These are phyloP conservation scores for Exutisphaerella laricina DNA, from an alignment of 2,329 filamentous ascomycete species.

Conservation along the genomic window DNA sequence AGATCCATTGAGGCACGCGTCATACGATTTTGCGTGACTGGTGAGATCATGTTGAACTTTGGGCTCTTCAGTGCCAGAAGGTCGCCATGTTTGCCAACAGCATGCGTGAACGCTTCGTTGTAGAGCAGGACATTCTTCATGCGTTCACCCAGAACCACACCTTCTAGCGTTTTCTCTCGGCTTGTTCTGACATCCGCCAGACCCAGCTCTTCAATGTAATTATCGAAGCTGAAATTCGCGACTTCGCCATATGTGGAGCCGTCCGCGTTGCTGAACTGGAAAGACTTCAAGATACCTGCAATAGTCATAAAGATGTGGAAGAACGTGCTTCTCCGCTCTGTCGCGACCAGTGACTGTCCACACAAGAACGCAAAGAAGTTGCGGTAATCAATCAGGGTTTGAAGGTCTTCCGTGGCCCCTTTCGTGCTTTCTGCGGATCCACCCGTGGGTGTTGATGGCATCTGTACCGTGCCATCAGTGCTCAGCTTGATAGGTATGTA, in stretches of 20 bases:
- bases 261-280: conserved; percentile 57
- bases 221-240: conserved; percentile 59
- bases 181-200: conserved; percentile 76
- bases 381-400: conserved; percentile 54
- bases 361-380: conserved; percentile 60
- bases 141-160: conserved; percentile 78
- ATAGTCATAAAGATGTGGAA: conserved; percentile 59
- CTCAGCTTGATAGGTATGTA: conserved; percentile 55
- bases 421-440: conserved; percentile 21
- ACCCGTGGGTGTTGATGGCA: conserved; percentile 17
- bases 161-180: conserved; percentile 83
- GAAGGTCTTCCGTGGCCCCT: conserved; percentile 44
- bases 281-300: conserved; percentile 51
- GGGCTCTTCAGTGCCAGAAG: conserved; percentile 64
- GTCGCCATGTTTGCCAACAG: conserved; percentile 74
- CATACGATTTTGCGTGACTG: conserved; percentile 68
- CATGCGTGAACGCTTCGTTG: conserved; percentile 87
- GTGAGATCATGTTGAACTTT: conserved; percentile 64
- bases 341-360: conserved; percentile 58
- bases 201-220: conserved; percentile 69
- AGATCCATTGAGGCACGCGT: conserved; percentile 79
- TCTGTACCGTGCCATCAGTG: conserved; percentile 39
- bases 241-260: conserved; percentile 60
- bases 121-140: conserved; percentile 80
- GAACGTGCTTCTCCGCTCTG: conserved; percentile 48